Conservation (phyloP, 2,329 filamentous ascomycete genomes). For the Ophiostoma perfectum region DNA sequence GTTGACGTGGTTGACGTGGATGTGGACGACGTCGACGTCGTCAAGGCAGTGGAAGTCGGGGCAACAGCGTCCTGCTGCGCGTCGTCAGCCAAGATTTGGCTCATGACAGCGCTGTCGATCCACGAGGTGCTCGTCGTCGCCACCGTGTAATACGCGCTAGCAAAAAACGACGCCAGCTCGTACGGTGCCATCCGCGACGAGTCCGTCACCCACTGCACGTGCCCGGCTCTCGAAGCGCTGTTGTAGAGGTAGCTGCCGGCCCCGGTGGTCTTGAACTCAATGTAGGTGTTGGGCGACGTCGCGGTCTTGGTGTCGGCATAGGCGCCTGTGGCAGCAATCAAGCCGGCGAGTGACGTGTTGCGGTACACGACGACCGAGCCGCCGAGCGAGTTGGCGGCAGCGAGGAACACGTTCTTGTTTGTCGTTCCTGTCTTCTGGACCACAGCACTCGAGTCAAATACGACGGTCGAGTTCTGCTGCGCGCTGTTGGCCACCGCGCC, state of each 20-base stretch:
- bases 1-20: not conserved
- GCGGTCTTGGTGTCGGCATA: constrained; percentile 34
- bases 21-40: not conserved
- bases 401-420: constrained; percentile 40
- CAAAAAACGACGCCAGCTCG: constrained; percentile 35
- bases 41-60: not conserved
- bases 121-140: constrained; percentile 34
- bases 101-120: constrained; percentile 32
- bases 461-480: constrained; percentile 37
- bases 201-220: constrained; percentile 34
- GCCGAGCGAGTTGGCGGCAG: constrained; percentile 36
- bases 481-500: constrained; percentile 28
- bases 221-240: constrained; percentile 32
- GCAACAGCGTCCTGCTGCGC: constrained; percentile 26
- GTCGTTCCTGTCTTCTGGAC: constrained; percentile 32
- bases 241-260: constrained; percentile 39
- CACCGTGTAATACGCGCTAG: constrained; percentile 33
- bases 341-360: constrained; percentile 35
- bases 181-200: constrained; percentile 34
- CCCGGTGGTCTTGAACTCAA: constrained; percentile 40
- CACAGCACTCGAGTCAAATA: constrained; percentile 39
- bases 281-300: constrained; percentile 34
- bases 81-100: constrained; percentile 13
- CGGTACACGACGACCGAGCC: constrained; percentile 40
- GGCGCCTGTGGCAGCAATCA: constrained; percentile 36